Conservation (phyloP, 768 basidiomycete genomes). For the Rhodotorula sphaerocarpa region DNA sequence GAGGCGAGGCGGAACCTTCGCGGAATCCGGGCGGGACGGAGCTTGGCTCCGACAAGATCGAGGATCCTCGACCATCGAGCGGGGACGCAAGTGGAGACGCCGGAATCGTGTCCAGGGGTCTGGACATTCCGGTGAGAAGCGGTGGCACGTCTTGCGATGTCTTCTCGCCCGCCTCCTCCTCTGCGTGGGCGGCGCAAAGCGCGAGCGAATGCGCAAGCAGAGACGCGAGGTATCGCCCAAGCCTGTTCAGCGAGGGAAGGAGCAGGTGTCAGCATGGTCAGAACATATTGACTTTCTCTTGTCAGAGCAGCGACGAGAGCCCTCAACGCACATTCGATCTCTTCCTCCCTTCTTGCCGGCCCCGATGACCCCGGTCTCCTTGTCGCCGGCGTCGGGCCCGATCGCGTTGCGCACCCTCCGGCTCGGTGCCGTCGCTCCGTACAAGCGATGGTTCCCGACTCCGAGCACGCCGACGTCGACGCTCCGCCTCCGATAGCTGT, state of each 20-base stretch:
- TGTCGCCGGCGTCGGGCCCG: slow-evolving; percentile 48
- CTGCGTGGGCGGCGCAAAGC: slow-evolving; percentile 27
- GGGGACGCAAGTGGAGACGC: slow-evolving; percentile 25
- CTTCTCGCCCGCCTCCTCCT: background rate
- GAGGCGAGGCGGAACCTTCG: slow-evolving; percentile 39
- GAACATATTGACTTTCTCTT: too few relatives aligned
- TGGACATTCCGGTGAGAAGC: too few relatives aligned
- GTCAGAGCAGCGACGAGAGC: background rate
- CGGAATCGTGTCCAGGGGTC: slow-evolving; percentile 30
- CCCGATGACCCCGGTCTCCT: slow-evolving; percentile 62
- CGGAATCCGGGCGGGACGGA: slow-evolving; percentile 15
- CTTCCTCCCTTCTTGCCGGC: slow-evolving; percentile 47
- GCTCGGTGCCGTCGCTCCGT: slow-evolving; percentile 38
- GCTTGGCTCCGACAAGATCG: too few relatives aligned
- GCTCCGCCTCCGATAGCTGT: slow-evolving; percentile 52
- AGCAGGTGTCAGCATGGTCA: too few relatives aligned
- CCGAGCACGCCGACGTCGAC: slow-evolving; percentile 85
- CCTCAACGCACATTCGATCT: slow-evolving; percentile 41
- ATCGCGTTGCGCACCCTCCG: slow-evolving; percentile 36
- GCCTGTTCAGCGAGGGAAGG: slow-evolving; percentile 1
- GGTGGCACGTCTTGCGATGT: too few relatives aligned
- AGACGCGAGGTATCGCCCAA: slow-evolving; percentile 37
- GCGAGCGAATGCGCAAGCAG: slow-evolving; percentile 38
- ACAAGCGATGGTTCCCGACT: slow-evolving; percentile 53
- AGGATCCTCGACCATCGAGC: too few relatives aligned